Evolutionary conservation across 108 stramenopile genomes (phyloP), one percentile per base, ranked within the genome.

Genomic region (Chaetoceros muelleri): DNA sequence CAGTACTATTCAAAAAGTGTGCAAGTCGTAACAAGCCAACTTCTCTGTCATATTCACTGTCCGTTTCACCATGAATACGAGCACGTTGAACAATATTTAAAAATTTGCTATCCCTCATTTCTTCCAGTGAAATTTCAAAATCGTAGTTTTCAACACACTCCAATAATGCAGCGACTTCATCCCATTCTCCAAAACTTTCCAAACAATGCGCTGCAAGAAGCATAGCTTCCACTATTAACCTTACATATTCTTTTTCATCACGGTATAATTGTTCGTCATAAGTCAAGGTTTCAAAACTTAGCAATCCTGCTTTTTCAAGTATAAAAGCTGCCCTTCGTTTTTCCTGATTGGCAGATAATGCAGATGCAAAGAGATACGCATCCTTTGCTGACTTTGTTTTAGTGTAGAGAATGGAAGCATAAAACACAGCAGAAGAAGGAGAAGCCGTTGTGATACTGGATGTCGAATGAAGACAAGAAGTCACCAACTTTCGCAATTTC

Each of bases 371-470:
- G 0, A 89, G 55, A 52, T 77, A 75, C 27, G 81, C 81, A 64
- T 89, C 87, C 27, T 69, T 61, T 0, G 68, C 63, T 2, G 56
- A 34, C 53, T 55, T 55, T 2, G 81, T 79, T 60, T 82, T 82
- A 25, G 82, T 51, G 66, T 70, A 71, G 2, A 82, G 65, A 20
- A 78, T 48, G 17, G 60, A 46, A 8, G 81, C 83, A 65, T 71
- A 89, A 62, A 85, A 89, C 30, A 72, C 68, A 1, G 84, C 81
- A 47, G 73, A 75, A 30, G 63, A 40, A 1, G 78, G 70, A 52
- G 72, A 71, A 21, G 69, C 62, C 18, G 76, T 58, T 19, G 71
- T 40, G 5, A 40, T 40, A 40, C 34, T 40, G 5, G 34, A 40
- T 10, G 34, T 40, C 5, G 34, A 40, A 40, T 40, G 34, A 5